phyloP scores from a whole-genome alignment of 306 rosid species.

The Mimosa bimucronata region DNA sequence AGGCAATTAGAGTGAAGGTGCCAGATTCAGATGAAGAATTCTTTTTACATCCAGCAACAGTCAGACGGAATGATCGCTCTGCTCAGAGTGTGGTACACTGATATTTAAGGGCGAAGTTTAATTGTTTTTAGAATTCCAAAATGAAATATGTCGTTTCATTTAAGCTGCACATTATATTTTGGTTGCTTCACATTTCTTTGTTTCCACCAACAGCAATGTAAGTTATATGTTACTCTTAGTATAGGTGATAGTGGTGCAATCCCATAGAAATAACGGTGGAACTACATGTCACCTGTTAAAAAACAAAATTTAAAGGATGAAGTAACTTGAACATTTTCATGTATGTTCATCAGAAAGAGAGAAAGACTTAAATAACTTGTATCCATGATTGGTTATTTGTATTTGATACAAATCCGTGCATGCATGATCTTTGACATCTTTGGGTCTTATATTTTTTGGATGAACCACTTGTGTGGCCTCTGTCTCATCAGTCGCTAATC shows the following conservation, averaged over 20 bases:
- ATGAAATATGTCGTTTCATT: slow-evolving; percentile 6
- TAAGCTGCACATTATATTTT: background rate
- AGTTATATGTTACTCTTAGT: background rate
- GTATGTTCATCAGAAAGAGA: slow-evolving; percentile 39
- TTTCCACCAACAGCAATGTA: background rate
- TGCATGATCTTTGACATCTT: slow-evolving; percentile 10
- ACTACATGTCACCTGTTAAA: slow-evolving; percentile 5
- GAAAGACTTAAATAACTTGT: slow-evolving; percentile 26
- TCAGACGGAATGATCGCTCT: slow-evolving; percentile 94
- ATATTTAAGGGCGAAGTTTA: slow-evolving; percentile 25
- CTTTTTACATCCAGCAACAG: slow-evolving; percentile 95
- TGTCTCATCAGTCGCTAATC: slow-evolving; percentile 35
- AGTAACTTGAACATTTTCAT: slow-evolving; percentile 13
- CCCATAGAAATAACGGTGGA: background rate
- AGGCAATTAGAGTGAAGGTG: slow-evolving; percentile 90
- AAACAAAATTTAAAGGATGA: slow-evolving; percentile 5
- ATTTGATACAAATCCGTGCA: slow-evolving; percentile 19
- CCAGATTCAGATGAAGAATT: slow-evolving; percentile 92
- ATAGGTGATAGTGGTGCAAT: slow-evolving; percentile 1
- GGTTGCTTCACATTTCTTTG: slow-evolving; percentile 10
- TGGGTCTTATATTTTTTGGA: background rate
- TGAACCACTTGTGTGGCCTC: slow-evolving; percentile 6
- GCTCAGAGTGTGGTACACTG: slow-evolving; percentile 95
- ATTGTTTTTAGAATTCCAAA: background rate
- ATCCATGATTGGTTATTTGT: slow-evolving; percentile 31